A percentile compares a stretch with the other conserved stretches of the same genome.
These are phyloP conservation scores for Neoboletus subvelutipes DNA, from an alignment of 768 basidiomycete genomes.

Conservation along the genomic window DNA sequence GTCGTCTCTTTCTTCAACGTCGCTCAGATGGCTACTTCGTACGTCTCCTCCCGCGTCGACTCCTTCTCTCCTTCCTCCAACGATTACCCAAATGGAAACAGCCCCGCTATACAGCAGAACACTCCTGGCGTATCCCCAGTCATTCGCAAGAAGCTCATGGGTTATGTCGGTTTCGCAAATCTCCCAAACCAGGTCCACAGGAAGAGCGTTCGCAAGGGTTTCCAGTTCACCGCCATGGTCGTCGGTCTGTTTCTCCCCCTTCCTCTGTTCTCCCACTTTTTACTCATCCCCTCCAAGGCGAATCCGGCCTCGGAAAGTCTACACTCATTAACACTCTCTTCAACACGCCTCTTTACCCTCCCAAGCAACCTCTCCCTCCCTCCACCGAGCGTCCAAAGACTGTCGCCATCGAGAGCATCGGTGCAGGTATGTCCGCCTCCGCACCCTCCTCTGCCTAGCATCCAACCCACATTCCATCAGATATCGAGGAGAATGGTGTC, in stretches of 20 bases:
- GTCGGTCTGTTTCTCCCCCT: conserved; percentile 69
- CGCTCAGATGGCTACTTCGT: conserved; percentile 72
- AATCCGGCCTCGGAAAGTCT: conserved; percentile 98
- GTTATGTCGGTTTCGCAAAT: conserved; percentile 96
- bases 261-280: conserved; percentile 11
- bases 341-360: conserved; percentile 92
- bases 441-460: neutral
- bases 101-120: conserved; percentile 52
- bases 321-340: conserved; percentile 99
- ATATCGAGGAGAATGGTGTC: conserved; percentile 98
- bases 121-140: conserved; percentile 36
- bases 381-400: conserved; percentile 88
- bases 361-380: conserved; percentile 81
- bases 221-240: conserved; percentile 99
- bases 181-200: conserved; percentile 99
- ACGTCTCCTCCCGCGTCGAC: conserved; percentile 62
- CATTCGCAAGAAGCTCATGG: conserved; percentile 89
- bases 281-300: conserved; percentile 52
- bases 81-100: conserved; percentile 61
- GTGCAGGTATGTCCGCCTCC: conserved; percentile 65
- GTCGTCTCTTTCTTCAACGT: conserved; percentile 21
- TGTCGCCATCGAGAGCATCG: conserved; percentile 97
- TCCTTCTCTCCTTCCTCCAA: conserved; percentile 54
- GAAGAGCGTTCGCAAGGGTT: conserved; percentile 96
- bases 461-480: conserved; percentile 45